These are phyloP conservation scores for Lavandula angustifolia DNA, from an alignment of 257 asterid genomes.

Conservation along the genomic window DNA sequence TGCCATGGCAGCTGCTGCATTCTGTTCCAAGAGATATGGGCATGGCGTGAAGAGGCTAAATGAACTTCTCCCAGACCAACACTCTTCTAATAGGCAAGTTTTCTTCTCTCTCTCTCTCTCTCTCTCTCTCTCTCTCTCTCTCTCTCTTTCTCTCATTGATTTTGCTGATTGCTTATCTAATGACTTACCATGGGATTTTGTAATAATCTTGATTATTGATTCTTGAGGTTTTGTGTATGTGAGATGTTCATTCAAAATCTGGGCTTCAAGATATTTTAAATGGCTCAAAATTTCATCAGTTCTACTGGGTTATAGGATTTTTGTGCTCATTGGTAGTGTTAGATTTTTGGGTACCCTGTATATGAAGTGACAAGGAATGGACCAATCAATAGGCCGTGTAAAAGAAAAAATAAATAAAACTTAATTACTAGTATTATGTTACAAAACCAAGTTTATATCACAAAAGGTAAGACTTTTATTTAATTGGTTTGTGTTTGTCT, in stretches of 20 bases:
- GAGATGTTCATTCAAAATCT: background rate
- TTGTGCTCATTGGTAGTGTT: too few relatives aligned
- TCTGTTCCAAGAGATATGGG: conserved; percentile 41
- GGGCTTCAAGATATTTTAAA: conserved; percentile 2
- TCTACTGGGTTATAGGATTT: background rate
- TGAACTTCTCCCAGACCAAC: conserved; percentile 25
- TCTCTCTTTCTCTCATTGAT: background rate
- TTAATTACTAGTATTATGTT: background rate
- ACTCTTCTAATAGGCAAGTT: conserved; percentile 40
- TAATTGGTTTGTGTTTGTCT: background rate
- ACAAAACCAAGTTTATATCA: background rate
- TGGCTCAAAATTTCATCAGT: conserved; percentile 16
- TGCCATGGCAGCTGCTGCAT: conserved; percentile 45
- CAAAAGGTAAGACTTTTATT: background rate
- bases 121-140: background rate
- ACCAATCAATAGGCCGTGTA: background rate
- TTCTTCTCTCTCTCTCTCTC: background rate
- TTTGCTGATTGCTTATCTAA: background rate
- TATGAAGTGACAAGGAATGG: background rate
- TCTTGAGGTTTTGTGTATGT: background rate
- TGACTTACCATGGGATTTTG: conserved; percentile 6
- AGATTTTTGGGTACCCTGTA: background rate
- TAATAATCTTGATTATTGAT: background rate
- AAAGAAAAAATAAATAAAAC: background rate
- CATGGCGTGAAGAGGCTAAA: conserved; percentile 37